phyloP scores from a whole-genome alignment of 768 basidiomycete species.

The Cystofilobasidium capitatum region DNA sequence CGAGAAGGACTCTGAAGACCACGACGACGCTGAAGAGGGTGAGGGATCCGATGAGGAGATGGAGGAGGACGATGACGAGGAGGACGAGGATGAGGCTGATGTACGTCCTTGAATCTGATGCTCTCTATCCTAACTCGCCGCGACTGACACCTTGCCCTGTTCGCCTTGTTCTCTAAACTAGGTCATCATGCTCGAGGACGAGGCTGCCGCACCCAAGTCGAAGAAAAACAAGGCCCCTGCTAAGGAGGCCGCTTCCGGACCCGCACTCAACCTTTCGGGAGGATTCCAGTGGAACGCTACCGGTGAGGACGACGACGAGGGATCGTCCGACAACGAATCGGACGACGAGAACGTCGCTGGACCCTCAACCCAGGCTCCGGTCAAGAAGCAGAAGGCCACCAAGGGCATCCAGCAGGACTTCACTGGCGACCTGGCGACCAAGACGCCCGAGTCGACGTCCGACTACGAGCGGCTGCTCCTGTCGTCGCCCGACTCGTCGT shows the following conservation, averaged over 20 bases:
- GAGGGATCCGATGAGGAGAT: constrained; percentile 36
- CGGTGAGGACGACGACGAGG: constrained; percentile 51
- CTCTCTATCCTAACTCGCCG: not conserved
- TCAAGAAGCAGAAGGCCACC: constrained; percentile 46
- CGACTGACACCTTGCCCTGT: constrained; percentile 44
- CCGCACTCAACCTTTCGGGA: constrained; percentile 32
- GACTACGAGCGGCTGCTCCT: constrained; percentile 91
- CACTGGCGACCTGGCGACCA: constrained; percentile 78
- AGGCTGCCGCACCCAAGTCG: constrained; percentile 32
- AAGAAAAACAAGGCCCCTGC: constrained; percentile 23
- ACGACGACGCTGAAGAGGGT: constrained; percentile 29
- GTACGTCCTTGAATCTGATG: constrained; percentile 43
- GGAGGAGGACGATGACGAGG: constrained; percentile 21
- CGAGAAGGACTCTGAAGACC: constrained; percentile 31
- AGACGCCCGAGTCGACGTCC: constrained; percentile 75
- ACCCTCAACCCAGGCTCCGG: constrained; percentile 43
- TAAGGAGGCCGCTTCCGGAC: constrained; percentile 15
- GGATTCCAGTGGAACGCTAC: constrained; percentile 38
- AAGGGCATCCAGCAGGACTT: constrained; percentile 41
- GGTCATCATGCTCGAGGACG: constrained; percentile 23
- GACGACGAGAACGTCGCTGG: constrained; percentile 35
- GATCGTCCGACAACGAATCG: constrained; percentile 47
- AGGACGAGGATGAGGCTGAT: constrained; percentile 42
- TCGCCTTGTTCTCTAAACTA: not conserved
- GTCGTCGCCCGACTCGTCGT: constrained; percentile 92